phyloP scores from a whole-genome alignment of 2,329 filamentous ascomycete genomes.

The Talaromyces sp. region DNA sequence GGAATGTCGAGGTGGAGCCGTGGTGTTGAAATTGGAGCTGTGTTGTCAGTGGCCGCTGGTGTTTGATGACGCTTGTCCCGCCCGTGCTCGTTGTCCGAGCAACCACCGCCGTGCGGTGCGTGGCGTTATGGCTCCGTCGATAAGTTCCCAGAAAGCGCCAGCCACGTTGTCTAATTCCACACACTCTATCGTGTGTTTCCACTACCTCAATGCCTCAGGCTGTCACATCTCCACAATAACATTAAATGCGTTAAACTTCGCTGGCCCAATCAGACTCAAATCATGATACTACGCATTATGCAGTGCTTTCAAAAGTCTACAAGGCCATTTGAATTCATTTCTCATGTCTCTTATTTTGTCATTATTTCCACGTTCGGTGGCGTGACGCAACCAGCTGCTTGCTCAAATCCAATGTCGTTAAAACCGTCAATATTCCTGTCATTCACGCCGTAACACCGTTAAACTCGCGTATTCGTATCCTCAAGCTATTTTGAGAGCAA shows the following conservation, averaged over 20 bases:
- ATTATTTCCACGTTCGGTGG: neutral
- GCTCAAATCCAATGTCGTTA: neutral
- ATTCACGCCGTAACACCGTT: neutral
- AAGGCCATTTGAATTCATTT: neutral
- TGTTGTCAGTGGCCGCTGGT: neutral
- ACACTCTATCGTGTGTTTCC: neutral
- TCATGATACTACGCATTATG: neutral
- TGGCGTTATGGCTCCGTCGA: neutral
- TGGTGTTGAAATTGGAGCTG: constrained; percentile 18
- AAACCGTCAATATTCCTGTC: neutral
- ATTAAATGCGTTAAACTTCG: neutral
- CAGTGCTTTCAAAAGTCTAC: neutral
- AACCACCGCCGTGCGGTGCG: constrained; percentile 4
- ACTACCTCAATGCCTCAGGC: neutral
- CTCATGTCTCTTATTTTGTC: neutral
- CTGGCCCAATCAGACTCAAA: neutral
- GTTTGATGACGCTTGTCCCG: constrained; percentile 6
- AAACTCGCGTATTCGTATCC: neutral
- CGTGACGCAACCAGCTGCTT: neutral
- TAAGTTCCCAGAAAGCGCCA: neutral
- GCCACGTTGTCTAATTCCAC: neutral
- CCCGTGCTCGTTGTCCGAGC: constrained; percentile 6
- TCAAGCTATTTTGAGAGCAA: neutral
- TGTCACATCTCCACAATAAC: neutral
- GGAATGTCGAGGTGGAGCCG: constrained; percentile 30